phyloP scores from a whole-genome alignment of 2,329 filamentous ascomycete genomes.

The Fusarium hostae region DNA sequence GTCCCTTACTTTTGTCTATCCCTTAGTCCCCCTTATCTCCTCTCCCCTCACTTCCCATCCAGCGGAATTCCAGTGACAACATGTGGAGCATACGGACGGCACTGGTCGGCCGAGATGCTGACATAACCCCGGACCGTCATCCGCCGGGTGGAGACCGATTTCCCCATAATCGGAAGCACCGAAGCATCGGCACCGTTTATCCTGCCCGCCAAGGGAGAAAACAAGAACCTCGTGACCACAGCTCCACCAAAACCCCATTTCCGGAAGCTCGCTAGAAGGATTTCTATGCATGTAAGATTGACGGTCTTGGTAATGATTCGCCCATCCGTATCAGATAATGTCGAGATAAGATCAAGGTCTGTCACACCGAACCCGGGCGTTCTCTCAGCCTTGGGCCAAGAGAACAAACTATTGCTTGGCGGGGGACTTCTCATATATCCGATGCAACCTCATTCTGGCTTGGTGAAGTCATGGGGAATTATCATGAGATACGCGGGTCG shows the following conservation, averaged over 20 bases:
- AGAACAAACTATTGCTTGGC: conserved; percentile 8
- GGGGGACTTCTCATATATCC: conserved; percentile 1
- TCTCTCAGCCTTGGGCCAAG: conserved; percentile 26
- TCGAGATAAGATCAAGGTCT: conserved; percentile 33
- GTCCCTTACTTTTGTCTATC: background rate
- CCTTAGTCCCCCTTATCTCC: conserved; percentile 4
- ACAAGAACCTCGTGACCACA: background rate
- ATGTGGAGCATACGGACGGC: conserved; percentile 29
- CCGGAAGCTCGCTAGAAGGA: conserved; percentile 34
- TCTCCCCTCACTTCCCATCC: conserved; percentile 5
- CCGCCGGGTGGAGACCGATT: conserved; percentile 5
- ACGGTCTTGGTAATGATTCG: conserved; percentile 22
- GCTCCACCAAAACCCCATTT: conserved; percentile 23
- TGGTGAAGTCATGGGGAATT: conserved; percentile 22
- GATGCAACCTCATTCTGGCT: conserved; percentile 21
- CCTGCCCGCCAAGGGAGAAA: conserved; percentile 24
- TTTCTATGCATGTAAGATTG: conserved; percentile 11
- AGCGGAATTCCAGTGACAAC: conserved; percentile 23
- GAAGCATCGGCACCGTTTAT: conserved; percentile 20
- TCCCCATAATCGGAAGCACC: conserved; percentile 28
- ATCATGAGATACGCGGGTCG: conserved; percentile 19
- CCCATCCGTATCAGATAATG: conserved; percentile 7
- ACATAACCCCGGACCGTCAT: conserved; percentile 10
- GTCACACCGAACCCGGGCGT: conserved; percentile 23
- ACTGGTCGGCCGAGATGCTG: conserved; percentile 36